These are phyloP conservation scores for Neohortaea acidophila DNA, from an alignment of 495 filamentous ascomycete genomes.

Conservation along the genomic window DNA sequence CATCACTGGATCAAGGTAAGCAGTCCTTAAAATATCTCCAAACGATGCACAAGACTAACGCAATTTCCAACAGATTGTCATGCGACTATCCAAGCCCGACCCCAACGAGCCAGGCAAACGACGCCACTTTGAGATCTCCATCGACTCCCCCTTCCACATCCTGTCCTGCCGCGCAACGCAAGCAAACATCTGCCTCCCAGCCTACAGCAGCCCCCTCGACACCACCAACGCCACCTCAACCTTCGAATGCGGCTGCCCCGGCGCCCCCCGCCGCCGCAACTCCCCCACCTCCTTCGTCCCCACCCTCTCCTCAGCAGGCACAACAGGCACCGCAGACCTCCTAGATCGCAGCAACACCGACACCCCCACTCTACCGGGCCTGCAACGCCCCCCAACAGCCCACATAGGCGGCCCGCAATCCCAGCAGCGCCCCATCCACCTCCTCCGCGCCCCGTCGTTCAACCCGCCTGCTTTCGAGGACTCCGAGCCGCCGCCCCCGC, in stretches of 20 bases:
- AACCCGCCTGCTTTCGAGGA: conserved; percentile 86
- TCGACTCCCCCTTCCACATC: conserved; percentile 92
- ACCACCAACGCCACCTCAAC: conserved; percentile 33
- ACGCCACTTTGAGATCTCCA: conserved; percentile 95
- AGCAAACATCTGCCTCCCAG: conserved; percentile 77
- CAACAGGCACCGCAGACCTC: conserved; percentile 14
- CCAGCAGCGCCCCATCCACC: conserved; percentile 59
- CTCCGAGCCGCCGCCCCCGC: conserved; percentile 67
- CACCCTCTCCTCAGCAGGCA: conserved; percentile 26
- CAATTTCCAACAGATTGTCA: conserved; percentile 59
- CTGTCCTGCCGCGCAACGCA: conserved; percentile 87
- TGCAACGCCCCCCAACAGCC: conserved; percentile 25
- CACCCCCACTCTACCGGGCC: conserved; percentile 25
- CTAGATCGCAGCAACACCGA: conserved; percentile 7
- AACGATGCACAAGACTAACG: conserved; percentile 7
- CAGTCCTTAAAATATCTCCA: background rate
- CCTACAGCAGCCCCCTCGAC: conserved; percentile 53
- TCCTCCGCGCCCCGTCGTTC: conserved; percentile 74
- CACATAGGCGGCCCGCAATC: conserved; percentile 23
- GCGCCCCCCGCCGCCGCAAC: conserved; percentile 36
- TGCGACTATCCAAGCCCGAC: conserved; percentile 84
- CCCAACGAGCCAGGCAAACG: conserved; percentile 64
- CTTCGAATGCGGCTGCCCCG: conserved; percentile 63
- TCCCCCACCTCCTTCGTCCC: conserved; percentile 31
- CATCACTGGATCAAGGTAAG: conserved; percentile 98